Evolutionary conservation across 306 rosid species (phyloP).

Genomic region (Fagus sylvatica): DNA sequence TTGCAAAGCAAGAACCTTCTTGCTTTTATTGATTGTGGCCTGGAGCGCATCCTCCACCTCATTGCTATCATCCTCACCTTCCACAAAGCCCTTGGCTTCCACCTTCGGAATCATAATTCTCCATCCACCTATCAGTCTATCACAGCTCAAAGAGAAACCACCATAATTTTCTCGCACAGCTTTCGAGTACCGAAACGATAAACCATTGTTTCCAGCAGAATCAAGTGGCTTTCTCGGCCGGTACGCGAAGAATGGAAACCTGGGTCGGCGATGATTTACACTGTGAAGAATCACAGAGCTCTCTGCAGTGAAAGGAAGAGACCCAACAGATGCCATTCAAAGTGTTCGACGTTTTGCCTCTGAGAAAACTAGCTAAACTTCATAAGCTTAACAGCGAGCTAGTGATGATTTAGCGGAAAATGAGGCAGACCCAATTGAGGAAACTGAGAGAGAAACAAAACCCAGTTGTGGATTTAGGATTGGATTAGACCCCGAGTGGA

Average conservation of each 20-base stretch:
- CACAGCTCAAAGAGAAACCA: constrained; percentile 24
- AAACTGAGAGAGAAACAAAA: constrained; percentile 29
- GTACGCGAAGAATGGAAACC: constrained; percentile 23
- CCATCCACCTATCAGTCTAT: constrained; percentile 38
- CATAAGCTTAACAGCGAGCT: not conserved
- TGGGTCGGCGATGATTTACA: constrained; percentile 23
- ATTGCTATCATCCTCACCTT: constrained; percentile 44
- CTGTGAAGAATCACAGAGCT: constrained; percentile 36
- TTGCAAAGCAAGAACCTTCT: constrained; percentile 75
- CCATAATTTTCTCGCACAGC: constrained; percentile 10
- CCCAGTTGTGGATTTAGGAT: constrained; percentile 22
- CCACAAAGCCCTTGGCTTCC: constrained; percentile 32
- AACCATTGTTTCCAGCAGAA: constrained; percentile 11
- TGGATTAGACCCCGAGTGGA: constrained; percentile 19
- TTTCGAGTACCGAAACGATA: constrained; percentile 26
- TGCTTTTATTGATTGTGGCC: constrained; percentile 79
- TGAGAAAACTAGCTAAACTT: constrained; percentile 5
- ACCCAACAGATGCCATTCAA: constrained; percentile 57
- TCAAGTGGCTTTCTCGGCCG: constrained; percentile 29
- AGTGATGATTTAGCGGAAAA: constrained; percentile 16
- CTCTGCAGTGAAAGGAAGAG: constrained; percentile 46
- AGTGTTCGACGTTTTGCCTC: constrained; percentile 4
- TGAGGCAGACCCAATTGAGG: constrained; percentile 29
- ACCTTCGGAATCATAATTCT: constrained; percentile 45
- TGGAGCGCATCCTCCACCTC: constrained; percentile 55